Conservation (phyloP, 75 land plant genomes). For the Selaginella tamariscina region DNA sequence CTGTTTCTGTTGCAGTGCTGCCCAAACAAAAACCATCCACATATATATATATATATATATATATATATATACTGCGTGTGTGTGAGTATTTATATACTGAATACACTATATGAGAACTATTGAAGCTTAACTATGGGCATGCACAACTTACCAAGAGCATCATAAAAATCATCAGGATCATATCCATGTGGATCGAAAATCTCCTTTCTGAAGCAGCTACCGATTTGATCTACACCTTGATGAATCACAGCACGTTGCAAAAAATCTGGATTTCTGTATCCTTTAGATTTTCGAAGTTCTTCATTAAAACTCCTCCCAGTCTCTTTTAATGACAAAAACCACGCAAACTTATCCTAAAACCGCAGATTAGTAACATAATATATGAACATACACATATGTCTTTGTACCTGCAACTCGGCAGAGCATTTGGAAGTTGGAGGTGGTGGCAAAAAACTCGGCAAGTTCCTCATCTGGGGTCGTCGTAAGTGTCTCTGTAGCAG, state of each 20-base stretch:
- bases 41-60: background rate
- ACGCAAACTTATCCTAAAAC: conserved; percentile 58
- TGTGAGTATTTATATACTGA: conserved; percentile 2
- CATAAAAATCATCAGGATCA: conserved; percentile 74
- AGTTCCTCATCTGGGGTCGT: conserved; percentile 17
- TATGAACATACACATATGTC: conserved; percentile 10
- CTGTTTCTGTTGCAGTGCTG: conserved; percentile 69
- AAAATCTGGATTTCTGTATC: conserved; percentile 91
- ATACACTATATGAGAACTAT: background rate
- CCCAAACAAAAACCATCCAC: conserved; percentile 1
- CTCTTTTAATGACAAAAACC: conserved; percentile 45
- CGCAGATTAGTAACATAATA: background rate
- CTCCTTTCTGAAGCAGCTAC: conserved; percentile 87
- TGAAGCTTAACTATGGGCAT: background rate
- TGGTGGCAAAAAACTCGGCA: conserved; percentile 59
- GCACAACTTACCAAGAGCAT: conserved; percentile 60
- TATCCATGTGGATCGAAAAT: conserved; percentile 95
- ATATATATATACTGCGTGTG: conserved; percentile 9
- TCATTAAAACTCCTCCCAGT: conserved; percentile 80
- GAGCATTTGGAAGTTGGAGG: conserved; percentile 56
- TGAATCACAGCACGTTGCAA: conserved; percentile 83
- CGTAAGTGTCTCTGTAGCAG: conserved; percentile 20
- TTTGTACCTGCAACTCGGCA: conserved; percentile 75
- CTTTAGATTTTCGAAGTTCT: conserved; percentile 74
- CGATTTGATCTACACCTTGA: conserved; percentile 87